phyloP scores from a whole-genome alignment of 208 protist genomes.

The Leptomonas seymouri region DNA sequence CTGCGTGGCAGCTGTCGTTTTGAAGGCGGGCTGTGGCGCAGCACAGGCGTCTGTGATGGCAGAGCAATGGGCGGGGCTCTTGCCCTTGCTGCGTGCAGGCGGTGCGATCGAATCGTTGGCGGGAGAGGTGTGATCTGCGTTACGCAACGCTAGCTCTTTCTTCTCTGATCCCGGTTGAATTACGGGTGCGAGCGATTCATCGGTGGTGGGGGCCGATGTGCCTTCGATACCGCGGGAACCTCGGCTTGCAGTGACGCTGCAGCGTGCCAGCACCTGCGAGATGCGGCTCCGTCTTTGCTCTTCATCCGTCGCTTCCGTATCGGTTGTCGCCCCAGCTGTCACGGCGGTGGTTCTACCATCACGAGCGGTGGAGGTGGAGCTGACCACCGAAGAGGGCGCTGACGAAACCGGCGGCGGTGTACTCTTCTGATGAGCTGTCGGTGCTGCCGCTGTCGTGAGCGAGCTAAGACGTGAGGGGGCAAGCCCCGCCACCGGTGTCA shows the following conservation, averaged over 20 bases:
- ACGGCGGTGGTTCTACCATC: neutral
- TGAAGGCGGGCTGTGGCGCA: neutral
- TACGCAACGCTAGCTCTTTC: neutral
- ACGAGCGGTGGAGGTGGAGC: neutral
- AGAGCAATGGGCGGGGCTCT: neutral
- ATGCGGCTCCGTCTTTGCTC: neutral
- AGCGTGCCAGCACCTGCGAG: constrained; percentile 13
- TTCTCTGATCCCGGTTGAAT: neutral
- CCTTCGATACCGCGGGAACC: neutral
- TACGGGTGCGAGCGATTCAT: neutral
- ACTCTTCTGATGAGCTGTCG: constrained; percentile 4
- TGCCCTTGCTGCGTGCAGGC: neutral
- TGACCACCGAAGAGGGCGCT: neutral
- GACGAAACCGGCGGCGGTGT: neutral
- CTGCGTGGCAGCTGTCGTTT: neutral
- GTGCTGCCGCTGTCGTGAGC: neutral
- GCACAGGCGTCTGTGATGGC: neutral
- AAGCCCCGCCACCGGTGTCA: neutral
- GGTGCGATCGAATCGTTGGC: neutral
- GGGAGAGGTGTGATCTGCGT: neutral
- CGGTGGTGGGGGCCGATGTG: neutral
- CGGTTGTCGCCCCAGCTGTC: neutral
- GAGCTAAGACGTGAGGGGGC: neutral
- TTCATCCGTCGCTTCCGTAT: neutral
- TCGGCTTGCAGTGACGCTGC: neutral